phyloP scores from a whole-genome alignment of 2,329 filamentous ascomycete genomes.

The Clonostachys rosea region DNA sequence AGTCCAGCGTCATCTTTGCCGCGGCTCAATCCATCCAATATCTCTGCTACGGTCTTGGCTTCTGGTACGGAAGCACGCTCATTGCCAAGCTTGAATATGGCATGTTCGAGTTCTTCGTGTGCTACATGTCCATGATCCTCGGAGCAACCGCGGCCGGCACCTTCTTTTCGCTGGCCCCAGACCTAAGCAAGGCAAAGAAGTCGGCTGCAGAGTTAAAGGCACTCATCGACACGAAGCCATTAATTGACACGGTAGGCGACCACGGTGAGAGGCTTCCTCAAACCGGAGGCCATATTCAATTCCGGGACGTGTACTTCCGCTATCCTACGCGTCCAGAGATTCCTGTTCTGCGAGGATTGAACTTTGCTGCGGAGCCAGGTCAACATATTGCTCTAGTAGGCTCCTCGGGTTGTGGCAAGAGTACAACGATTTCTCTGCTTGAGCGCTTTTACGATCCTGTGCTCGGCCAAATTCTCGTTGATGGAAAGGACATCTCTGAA shows the following conservation, averaged over 20 bases:
- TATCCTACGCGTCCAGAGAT: conserved; percentile 74
- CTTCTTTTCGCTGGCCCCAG: conserved; percentile 4
- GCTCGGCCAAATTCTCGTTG: conserved; percentile 73
- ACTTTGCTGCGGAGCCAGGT: conserved; percentile 19
- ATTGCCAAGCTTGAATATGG: conserved; percentile 55
- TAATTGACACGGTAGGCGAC: background rate
- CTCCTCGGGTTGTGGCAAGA: conserved; percentile 90
- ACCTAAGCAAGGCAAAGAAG: conserved; percentile 1
- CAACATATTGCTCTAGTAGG: conserved; percentile 71
- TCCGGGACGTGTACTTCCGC: conserved; percentile 88
- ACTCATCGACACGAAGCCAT: background rate
- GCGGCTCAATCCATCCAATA: conserved; percentile 65
- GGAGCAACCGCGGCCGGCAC: conserved; percentile 22
- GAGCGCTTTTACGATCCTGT: conserved; percentile 94
- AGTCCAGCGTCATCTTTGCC: conserved; percentile 57
- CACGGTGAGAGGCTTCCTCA: background rate
- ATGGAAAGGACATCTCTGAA: conserved; percentile 74
- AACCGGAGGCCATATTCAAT: conserved; percentile 57
- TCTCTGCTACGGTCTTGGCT: conserved; percentile 78
- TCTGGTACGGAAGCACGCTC: conserved; percentile 85
- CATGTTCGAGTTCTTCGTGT: conserved; percentile 45
- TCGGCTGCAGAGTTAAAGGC: background rate
- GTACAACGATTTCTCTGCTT: conserved; percentile 84
- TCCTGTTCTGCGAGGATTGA: conserved; percentile 1
- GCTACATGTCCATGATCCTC: conserved; percentile 45